A percentile compares a stretch with the other conserved stretches of the same genome.
These are phyloP conservation scores for Cladorrhinum sp. DNA, from an alignment of 2,329 filamentous ascomycete species.

Conservation along the genomic window DNA sequence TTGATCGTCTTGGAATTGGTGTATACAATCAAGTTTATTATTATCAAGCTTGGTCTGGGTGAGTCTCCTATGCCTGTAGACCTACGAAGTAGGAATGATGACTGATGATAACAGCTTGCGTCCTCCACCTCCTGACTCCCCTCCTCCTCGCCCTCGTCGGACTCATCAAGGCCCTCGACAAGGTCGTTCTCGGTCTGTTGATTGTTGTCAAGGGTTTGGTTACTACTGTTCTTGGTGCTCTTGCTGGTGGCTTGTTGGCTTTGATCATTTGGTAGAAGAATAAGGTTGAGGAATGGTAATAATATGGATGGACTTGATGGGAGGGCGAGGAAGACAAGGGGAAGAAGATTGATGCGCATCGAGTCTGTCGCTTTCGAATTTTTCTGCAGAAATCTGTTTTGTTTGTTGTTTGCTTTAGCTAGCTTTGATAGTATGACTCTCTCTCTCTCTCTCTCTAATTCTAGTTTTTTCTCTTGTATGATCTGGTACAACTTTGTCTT, in stretches of 20 bases:
- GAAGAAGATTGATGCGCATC: not conserved
- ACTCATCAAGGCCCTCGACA: constrained; percentile 27
- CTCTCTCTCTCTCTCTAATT: too few relatives aligned
- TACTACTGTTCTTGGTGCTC: constrained; percentile 20
- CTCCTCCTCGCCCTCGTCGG: constrained; percentile 27
- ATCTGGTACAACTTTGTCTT: too few relatives aligned
- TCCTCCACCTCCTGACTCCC: constrained; percentile 25
- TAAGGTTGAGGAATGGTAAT: not conserved
- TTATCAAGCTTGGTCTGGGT: constrained; percentile 31
- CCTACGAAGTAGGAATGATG: not conserved
- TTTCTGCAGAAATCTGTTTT: not conserved
- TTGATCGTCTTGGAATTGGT: constrained; percentile 28
- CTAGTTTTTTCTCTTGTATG: not conserved
- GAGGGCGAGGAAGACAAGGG: not conserved
- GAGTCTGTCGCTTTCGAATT: not conserved
- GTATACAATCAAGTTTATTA: constrained; percentile 29
- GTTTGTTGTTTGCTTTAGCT: not conserved
- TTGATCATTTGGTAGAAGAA: constrained; percentile 12
- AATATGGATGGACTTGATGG: not conserved
- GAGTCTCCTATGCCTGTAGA: constrained; percentile 5
- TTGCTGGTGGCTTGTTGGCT: constrained; percentile 22
- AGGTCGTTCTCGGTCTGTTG: constrained; percentile 27
- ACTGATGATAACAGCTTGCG: constrained; percentile 18
- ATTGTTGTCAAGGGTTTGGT: constrained; percentile 26
- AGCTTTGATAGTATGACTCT: too few relatives aligned